phyloP scores from a whole-genome alignment of 2,329 filamentous ascomycete genomes.

The Aspergillus ochraceoroseus region DNA sequence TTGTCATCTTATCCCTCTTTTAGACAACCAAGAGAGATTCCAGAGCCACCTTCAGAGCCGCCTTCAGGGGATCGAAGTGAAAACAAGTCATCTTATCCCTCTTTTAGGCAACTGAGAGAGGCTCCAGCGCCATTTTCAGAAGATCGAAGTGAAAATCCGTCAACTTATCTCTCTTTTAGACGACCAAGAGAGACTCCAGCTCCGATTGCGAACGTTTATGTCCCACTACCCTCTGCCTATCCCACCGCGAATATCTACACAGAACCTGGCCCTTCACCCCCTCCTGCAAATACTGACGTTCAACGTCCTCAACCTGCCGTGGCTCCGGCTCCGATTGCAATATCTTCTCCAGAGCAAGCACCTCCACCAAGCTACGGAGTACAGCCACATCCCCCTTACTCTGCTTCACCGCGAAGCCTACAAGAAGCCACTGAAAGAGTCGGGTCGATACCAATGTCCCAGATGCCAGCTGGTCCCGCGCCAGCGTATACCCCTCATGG shows the following conservation, averaged over 20 bases:
- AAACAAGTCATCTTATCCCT: no score
- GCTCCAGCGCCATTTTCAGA: no score
- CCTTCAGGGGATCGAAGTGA: no score
- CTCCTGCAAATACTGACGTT: not conserved
- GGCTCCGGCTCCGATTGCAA: constrained; percentile 51
- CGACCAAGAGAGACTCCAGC: no score
- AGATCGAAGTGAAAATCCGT: no score
- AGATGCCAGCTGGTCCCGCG: constrained; percentile 46
- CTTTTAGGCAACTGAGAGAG: no score
- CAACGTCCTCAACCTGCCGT: not conserved
- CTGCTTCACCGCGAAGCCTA: constrained; percentile 56
- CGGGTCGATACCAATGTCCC: constrained; percentile 56
- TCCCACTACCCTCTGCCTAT: constrained; percentile 2
- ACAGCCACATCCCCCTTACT: constrained; percentile 54
- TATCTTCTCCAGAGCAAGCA: constrained; percentile 45
- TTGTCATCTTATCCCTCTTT: no score
- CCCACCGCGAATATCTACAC: constrained; percentile 3
- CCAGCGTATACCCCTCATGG: constrained; percentile 37
- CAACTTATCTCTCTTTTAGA: no score
- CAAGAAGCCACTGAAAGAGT: constrained; percentile 59
- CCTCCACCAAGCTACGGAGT: constrained; percentile 52
- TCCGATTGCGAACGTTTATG: not conserved
- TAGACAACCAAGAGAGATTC: constrained; percentile 5
- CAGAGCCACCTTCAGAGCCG: constrained; percentile 9
- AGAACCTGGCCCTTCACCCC: not conserved